Evolutionary conservation across 371 early-diverging fungal species (phyloP).

Genomic region (Coemansia sp.): DNA sequence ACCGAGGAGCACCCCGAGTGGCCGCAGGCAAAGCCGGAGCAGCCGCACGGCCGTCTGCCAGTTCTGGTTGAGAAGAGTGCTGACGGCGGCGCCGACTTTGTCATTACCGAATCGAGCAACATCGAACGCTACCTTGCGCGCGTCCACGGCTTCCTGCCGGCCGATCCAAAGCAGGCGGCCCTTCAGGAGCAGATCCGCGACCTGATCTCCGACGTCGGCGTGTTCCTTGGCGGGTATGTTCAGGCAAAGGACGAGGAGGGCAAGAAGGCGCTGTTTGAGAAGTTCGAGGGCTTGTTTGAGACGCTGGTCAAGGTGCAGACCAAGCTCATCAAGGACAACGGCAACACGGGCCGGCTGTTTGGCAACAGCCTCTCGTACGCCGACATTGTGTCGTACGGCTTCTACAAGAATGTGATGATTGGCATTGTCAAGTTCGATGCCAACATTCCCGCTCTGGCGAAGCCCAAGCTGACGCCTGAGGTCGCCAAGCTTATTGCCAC

Average conservation of each 20-base stretch:
- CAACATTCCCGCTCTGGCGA: not conserved
- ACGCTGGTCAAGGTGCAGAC: constrained; percentile 24
- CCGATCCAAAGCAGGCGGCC: constrained; percentile 26
- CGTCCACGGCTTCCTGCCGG: constrained; percentile 48
- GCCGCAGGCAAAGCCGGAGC: constrained; percentile 48
- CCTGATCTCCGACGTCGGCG: not conserved
- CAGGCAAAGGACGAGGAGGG: constrained; percentile 3
- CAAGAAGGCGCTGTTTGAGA: not conserved
- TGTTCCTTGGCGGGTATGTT: not conserved
- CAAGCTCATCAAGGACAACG: constrained; percentile 37
- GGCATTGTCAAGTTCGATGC: not conserved
- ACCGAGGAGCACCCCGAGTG: constrained; percentile 43
- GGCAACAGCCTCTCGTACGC: constrained; percentile 42
- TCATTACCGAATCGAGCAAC: constrained; percentile 49
- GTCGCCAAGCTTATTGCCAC: constrained; percentile 7
- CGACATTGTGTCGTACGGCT: constrained; percentile 31
- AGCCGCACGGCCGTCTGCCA: constrained; percentile 56
- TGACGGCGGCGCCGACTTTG: constrained; percentile 35
- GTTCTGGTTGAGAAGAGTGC: constrained; percentile 49
- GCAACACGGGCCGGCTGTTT: constrained; percentile 39
- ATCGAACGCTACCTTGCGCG: constrained; percentile 58
- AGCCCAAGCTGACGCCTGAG: constrained; percentile 22
- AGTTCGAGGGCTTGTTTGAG: constrained; percentile 5
- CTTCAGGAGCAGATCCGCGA: constrained; percentile 42
- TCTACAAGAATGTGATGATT: constrained; percentile 9